These are phyloP conservation scores for Leccinum fibrillosum DNA, from an alignment of 768 basidiomycete genomes.

Conservation along the genomic window DNA sequence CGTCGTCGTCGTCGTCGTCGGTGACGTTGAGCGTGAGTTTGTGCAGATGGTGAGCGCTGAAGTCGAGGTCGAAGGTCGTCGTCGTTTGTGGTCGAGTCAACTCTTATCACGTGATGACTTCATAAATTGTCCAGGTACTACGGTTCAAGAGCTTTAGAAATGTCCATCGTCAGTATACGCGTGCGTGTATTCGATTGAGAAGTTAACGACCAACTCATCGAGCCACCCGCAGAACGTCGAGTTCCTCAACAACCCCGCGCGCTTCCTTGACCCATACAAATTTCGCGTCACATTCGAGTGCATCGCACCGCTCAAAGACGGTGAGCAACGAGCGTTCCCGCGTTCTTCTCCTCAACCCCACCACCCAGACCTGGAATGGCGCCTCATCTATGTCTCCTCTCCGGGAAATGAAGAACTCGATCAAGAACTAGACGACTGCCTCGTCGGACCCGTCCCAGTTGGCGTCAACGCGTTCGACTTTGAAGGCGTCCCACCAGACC, in stretches of 20 bases:
- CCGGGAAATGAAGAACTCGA: slow-evolving; percentile 90
- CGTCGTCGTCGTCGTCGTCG: slow-evolving; percentile 2
- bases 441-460: slow-evolving; percentile 95
- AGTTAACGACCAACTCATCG: not conserved
- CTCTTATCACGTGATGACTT: slow-evolving; percentile 1
- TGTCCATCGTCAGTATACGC: slow-evolving; percentile 71
- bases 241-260: slow-evolving; percentile 90
- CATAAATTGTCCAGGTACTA: too few species aligned
- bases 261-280: slow-evolving; percentile 85
- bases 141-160: slow-evolving; percentile 17
- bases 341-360: not conserved
- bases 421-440: slow-evolving; percentile 96
- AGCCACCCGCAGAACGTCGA: slow-evolving; percentile 65
- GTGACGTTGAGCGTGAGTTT: not conserved
- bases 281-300: slow-evolving; percentile 98
- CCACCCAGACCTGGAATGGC: slow-evolving; percentile 89
- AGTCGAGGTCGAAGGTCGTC: not conserved
- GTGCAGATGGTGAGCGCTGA: slow-evolving; percentile 1
- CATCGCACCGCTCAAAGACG: slow-evolving; percentile 86
- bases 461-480: slow-evolving; percentile 98
- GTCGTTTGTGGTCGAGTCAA: slow-evolving; percentile 4
- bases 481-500: slow-evolving; percentile 80
- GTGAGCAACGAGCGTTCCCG: slow-evolving; percentile 38
- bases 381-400: slow-evolving; percentile 93
- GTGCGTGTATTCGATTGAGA: slow-evolving; percentile 34